Evolutionary conservation across 176 grass and related monocot species (phyloP).

Genomic region (Triticum monococcum): DNA sequence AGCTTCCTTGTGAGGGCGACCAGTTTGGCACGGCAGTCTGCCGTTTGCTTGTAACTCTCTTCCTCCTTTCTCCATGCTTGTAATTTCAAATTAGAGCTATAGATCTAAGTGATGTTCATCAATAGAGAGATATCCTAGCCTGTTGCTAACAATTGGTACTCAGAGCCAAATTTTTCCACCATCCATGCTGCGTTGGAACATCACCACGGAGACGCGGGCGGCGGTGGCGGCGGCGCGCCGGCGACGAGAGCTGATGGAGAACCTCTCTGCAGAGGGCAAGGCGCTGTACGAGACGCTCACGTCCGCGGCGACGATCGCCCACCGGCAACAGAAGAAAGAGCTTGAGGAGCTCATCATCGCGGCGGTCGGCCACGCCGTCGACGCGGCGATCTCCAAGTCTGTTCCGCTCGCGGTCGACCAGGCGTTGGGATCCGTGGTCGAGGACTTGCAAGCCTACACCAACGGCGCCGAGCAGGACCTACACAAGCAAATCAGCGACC

Average conservation of each 20-base stretch:
- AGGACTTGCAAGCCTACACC: neutral
- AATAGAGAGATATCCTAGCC: no score
- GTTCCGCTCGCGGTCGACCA: neutral
- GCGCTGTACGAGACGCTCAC: neutral
- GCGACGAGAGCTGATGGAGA: neutral
- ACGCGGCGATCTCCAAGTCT: no score
- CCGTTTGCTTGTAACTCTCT: neutral
- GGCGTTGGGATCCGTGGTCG: neutral
- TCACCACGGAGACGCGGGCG: neutral
- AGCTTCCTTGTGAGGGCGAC: no score
- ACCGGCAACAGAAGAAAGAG: neutral
- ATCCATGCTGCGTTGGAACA: neutral
- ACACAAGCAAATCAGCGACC: neutral
- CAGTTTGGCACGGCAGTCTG: neutral
- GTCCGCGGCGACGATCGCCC: neutral
- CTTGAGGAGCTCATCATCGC: neutral
- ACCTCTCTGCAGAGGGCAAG: neutral
- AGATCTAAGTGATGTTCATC: no score
- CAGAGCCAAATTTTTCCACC: neutral
- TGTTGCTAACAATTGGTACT: neutral
- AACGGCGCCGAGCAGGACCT: neutral
- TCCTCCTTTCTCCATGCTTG: no score
- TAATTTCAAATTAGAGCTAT: no score
- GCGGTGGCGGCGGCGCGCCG: neutral
- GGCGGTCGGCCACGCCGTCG: no score